Base-by-base conservation (phyloP, 176 grass and related monocot species). In the Ampelocalamus luodianensis region DNA sequence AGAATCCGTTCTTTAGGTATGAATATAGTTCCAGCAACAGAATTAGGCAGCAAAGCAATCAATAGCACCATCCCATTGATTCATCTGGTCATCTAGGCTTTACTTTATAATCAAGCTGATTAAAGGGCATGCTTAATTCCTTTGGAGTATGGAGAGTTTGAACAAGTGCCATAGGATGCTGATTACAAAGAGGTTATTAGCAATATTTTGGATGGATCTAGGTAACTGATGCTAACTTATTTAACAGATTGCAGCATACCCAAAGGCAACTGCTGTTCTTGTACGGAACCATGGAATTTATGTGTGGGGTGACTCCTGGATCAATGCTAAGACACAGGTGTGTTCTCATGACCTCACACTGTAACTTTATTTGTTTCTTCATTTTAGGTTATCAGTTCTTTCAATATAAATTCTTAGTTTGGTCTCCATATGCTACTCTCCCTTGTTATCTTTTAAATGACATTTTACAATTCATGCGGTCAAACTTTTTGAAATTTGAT, bases 271-370 rank as follows among this genome's bases (percentile, higher is more conserved):
- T 72, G 96, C 96, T 49, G 96, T 98, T 60, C 93, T 98, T 80
- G 96, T 98, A 61, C 85, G 93, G 56, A 98, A 98, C 80, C 96
- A 98, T 56, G 96, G 96, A 74, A 93, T 98, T 81, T 98, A 95
- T 90, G 65, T 98, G 59, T 98, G 93, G 96, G 96, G 96, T 46
- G 96, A 98, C 87, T 91, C 96, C 65, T 98, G 96, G 96, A 95
- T 98, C 74, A 95, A 85, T 92, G 82, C 89, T 37, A 98, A 98
- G 79, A 98, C 96, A 83, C 96, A 98, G 88, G 93, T 93, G 16
- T 83, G 36, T 80, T 88, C 13, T 74, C 18, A 22, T 37, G 13
- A 56, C 38, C 65, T 68, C 20, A 40, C 8, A 62, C 7, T 62
- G 20, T 76, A 58, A 2, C 24, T 87, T 84, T 75, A 3, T 64